Percentiles rank a stretch among this genome's conserved stretches.
These are phyloP conservation scores for Exophiala sideris DNA, from an alignment of 2,329 filamentous ascomycete genomes.

Conservation along the genomic window DNA sequence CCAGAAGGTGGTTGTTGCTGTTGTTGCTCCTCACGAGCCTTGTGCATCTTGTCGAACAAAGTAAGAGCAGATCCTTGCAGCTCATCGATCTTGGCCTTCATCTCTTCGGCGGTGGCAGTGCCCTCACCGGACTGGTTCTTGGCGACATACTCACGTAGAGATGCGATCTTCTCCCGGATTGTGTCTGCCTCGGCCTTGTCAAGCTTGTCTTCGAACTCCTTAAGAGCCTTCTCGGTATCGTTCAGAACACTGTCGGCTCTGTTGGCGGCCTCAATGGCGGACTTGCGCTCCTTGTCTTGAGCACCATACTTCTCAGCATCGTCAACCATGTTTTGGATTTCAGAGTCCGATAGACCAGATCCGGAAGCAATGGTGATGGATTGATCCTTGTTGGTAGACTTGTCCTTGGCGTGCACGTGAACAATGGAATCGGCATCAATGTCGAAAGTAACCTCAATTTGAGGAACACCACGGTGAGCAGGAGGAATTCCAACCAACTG, in stretches of 20 bases:
- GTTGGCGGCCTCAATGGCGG: slow-evolving; percentile 93
- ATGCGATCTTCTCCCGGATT: slow-evolving; percentile 88
- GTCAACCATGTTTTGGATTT: slow-evolving; percentile 97
- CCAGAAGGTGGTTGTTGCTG: slow-evolving; percentile 47
- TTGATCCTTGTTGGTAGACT: slow-evolving; percentile 99
- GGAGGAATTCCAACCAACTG: slow-evolving; percentile 96
- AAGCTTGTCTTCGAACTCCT: slow-evolving; percentile 91
- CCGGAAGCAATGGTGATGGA: slow-evolving; percentile 98
- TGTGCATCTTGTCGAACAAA: slow-evolving; percentile 99
- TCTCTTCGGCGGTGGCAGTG: slow-evolving; percentile 78
- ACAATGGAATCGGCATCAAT: slow-evolving; percentile 98
- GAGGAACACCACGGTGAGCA: slow-evolving; percentile 91
- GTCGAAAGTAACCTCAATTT: slow-evolving; percentile 97
- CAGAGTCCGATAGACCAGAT: slow-evolving; percentile 88
- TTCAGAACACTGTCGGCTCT: slow-evolving; percentile 92
- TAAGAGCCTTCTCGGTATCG: slow-evolving; percentile 97
- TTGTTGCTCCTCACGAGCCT: slow-evolving; percentile 69
- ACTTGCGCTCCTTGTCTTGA: slow-evolving; percentile 94
- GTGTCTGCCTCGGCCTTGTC: slow-evolving; percentile 93
- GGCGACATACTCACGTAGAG: slow-evolving; percentile 83
- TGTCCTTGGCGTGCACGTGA: slow-evolving; percentile 97
- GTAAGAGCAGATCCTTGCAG: slow-evolving; percentile 93
- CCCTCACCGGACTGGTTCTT: slow-evolving; percentile 94
- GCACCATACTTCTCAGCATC: slow-evolving; percentile 97
- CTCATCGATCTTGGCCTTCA: slow-evolving; percentile 98